Evolutionary conservation across 2,329 filamentous ascomycete species (phyloP), one percentile per base, ranked within the genome.

Genomic region (Claviceps cyperi): DNA sequence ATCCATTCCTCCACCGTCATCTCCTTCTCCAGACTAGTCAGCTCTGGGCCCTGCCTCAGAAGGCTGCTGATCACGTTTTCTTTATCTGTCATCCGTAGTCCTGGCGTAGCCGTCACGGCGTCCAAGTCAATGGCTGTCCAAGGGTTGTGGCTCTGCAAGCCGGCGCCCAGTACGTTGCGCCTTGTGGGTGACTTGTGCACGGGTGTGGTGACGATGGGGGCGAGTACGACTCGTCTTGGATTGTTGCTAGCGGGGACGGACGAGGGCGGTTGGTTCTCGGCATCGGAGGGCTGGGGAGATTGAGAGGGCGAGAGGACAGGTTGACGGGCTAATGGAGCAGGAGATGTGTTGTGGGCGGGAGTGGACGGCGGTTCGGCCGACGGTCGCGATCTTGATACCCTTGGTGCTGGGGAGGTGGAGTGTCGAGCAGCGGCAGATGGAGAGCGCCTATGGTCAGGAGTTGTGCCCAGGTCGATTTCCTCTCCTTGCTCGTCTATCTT

Each of bases 1-100:
- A 98, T 84, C 88, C 91, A 98, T 65, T 96, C 82, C 64, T 95
- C 88, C 0, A 97, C 87, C 5, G 82, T 91, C 90, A 98, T 95
- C 38, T 76, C 73, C 70, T 84, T 89, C 69, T 97, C 92, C 0
- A 81, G 78, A 49, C 76, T 84, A 2, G 78, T 83, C 49, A 98
- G 67, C 14, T 77, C 77, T 0, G 73, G 73, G 13, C 78, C 80
- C 39, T 74, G 70, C 50, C 70, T 72, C 15, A 83, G 62, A 24
- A 79, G 68, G 9, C 68, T 65, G 17, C 69, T 69, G 2, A 70
- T 69, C 0, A 67, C 65, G 50, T 78, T 80, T 56, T 82, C 75
- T 59, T 75, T 75, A 43, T 75, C 71, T 13, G 67, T 58, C 14
- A 66, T 64, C 11, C 66, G 64, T 9, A 71, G 68, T 6, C 51